Conservation (phyloP, 306 rosid genomes). For the Inga leiocalycina region DNA sequence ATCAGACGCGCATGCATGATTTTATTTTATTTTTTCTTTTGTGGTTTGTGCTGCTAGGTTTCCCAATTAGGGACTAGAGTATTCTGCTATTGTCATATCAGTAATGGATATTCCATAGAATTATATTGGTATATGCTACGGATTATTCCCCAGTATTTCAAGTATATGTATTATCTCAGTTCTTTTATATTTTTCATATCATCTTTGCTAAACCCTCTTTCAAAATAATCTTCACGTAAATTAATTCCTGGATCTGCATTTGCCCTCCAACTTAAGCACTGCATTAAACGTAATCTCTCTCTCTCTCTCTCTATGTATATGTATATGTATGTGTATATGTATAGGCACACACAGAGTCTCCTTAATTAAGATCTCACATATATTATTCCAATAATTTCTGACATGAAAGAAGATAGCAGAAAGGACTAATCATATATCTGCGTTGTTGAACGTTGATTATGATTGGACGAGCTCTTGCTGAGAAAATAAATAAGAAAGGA, state of each 20-base stretch:
- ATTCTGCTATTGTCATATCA: conserved; percentile 31
- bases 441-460: neutral
- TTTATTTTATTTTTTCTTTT: conserved; percentile 15
- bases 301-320: neutral
- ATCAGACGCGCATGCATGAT: neutral
- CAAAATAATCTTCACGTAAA: neutral
- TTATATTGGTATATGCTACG: conserved; percentile 32
- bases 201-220: neutral
- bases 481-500: neutral
- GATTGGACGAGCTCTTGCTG: neutral
- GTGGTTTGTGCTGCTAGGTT: conserved; percentile 4
- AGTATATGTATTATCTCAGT: neutral
- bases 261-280: neutral
- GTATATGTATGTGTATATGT: too few relatives aligned
- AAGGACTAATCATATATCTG: neutral
- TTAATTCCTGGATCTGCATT: neutral
- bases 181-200: neutral
- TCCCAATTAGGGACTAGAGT: conserved; percentile 10
- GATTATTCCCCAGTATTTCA: conserved; percentile 30
- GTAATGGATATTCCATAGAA: conserved; percentile 32
- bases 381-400: neutral
- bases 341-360: neutral
- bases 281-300: neutral
- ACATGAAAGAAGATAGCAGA: neutral
- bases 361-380: neutral